Conservation (phyloP, 1,139 yeast genomes). For the Geotrichum restrictum region DNA sequence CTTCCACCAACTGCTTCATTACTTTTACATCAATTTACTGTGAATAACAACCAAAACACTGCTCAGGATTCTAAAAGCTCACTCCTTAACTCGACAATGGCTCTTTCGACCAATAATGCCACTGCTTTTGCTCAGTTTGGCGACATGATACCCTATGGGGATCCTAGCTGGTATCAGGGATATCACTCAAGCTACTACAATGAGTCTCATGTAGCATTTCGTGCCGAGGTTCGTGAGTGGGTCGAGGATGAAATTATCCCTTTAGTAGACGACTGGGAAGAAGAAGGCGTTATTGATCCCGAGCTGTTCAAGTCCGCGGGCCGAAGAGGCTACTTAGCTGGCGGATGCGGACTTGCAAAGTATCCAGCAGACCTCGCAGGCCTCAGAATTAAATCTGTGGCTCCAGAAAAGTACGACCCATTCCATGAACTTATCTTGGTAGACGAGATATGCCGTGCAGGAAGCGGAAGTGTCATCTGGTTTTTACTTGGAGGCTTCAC, state of each 20-base stretch:
- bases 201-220: conserved; percentile 40
- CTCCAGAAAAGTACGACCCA: conserved; percentile 39
- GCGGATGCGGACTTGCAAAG: conserved; percentile 35
- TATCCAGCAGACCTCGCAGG: conserved; percentile 39
- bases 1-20: too few relatives aligned
- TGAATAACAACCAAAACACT: too few relatives aligned
- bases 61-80: too few relatives aligned
- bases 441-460: conserved; percentile 43
- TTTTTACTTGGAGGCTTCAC: conserved; percentile 42
- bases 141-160: conserved; percentile 44
- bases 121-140: conserved; percentile 35
- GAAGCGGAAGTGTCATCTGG: conserved; percentile 44
- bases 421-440: conserved; percentile 40
- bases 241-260: conserved; percentile 42
- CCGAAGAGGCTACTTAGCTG: conserved; percentile 36
- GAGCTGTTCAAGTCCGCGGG: conserved; percentile 37
- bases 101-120: not conserved
- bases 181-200: conserved; percentile 42
- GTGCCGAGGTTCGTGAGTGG: conserved; percentile 42
- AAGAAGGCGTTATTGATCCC: conserved; percentile 38
- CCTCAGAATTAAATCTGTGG: conserved; percentile 35
- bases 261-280: conserved; percentile 45
- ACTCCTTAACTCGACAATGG: not conserved
- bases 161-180: conserved; percentile 46
- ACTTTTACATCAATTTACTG: too few relatives aligned